Conservation (phyloP, 2,329 filamentous ascomycete species). For the Phyllosticta paracitricarpa region DNA sequence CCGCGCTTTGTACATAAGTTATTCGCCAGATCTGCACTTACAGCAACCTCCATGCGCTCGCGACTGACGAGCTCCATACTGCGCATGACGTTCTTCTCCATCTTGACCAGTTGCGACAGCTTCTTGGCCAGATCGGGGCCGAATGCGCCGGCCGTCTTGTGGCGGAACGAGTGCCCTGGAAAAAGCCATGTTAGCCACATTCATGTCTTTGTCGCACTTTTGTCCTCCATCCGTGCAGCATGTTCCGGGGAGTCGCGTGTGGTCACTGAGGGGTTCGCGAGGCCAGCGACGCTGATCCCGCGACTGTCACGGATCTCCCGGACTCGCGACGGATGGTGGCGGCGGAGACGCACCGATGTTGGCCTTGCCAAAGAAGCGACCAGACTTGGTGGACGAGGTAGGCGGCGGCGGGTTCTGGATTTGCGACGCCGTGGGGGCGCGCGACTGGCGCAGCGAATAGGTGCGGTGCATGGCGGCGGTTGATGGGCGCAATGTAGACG, state of each 20-base stretch:
- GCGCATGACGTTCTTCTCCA: conserved; percentile 99
- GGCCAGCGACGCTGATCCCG: background rate
- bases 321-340: background rate
- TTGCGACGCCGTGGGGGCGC: conserved; percentile 88
- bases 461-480: conserved; percentile 75
- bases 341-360: conserved; percentile 61
- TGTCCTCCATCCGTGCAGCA: background rate
- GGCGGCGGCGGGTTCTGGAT: conserved; percentile 89
- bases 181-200: background rate
- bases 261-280: background rate
- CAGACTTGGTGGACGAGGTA: conserved; percentile 79
- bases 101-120: conserved; percentile 95
- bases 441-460: conserved; percentile 96
- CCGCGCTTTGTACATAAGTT: background rate
- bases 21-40: conserved; percentile 41
- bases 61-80: conserved; percentile 90
- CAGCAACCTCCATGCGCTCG: conserved; percentile 96
- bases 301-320: background rate
- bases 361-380: conserved; percentile 76
- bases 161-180: conserved; percentile 59
- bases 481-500: background rate
- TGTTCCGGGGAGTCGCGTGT: background rate
- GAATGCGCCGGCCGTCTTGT: conserved; percentile 66
- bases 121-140: conserved; percentile 91
- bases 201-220: background rate